These are phyloP conservation scores for Solidago caesia DNA, from an alignment of 129 eudicot genomes.

Conservation along the genomic window DNA sequence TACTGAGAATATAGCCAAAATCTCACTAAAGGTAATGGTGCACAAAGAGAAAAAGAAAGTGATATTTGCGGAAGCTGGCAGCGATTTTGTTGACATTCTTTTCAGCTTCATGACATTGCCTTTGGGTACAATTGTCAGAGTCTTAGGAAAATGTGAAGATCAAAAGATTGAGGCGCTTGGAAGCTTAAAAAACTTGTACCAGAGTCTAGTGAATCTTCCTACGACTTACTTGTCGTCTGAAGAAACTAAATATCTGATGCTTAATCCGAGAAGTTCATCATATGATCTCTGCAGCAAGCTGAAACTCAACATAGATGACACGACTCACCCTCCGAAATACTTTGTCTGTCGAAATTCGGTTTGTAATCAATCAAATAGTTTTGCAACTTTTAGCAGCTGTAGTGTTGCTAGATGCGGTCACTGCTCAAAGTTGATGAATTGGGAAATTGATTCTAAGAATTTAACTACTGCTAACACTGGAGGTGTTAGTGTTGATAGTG, in stretches of 20 bases:
- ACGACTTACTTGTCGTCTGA: not conserved
- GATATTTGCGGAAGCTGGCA: slow-evolving; percentile 22
- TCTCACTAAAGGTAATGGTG: slow-evolving; percentile 21
- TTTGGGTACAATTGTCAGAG: slow-evolving; percentile 29
- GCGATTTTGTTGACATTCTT: slow-evolving; percentile 25
- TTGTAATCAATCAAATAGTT: not conserved
- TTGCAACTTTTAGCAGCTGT: not conserved
- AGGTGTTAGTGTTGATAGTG: not conserved
- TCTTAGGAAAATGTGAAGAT: not conserved
- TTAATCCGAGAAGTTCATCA: slow-evolving; percentile 20
- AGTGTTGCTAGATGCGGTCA: not conserved
- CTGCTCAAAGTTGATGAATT: not conserved
- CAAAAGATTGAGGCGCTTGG: slow-evolving; percentile 9
- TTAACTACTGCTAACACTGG: not conserved
- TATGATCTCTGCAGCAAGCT: slow-evolving; percentile 20
- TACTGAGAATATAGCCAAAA: not conserved
- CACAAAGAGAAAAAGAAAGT: slow-evolving; percentile 25
- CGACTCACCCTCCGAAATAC: not conserved
- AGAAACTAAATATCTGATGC: slow-evolving; percentile 10
- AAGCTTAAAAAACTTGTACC: slow-evolving; percentile 20
- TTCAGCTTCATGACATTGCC: slow-evolving; percentile 37
- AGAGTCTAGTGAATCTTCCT: slow-evolving; percentile 4
- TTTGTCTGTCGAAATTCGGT: not conserved
- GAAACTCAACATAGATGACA: slow-evolving; percentile 17
- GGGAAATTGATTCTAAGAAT: not conserved